Base-by-base conservation (phyloP, 805 yeast genomes). In the Jamesozyma gamospora region DNA sequence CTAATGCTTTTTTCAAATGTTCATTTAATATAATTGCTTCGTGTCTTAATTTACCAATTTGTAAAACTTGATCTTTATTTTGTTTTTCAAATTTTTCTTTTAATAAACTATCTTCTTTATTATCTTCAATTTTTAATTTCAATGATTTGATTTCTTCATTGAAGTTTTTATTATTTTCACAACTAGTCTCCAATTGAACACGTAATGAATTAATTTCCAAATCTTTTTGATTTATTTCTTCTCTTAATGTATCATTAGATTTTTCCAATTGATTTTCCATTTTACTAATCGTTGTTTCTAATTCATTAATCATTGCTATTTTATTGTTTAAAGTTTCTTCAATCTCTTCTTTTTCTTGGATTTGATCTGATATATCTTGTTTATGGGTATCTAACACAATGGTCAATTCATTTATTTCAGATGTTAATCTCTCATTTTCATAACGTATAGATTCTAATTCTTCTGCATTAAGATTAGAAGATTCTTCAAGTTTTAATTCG, bases 1-100 rank as follows among this genome's bases (percentile, higher is more conserved):
- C 76, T 45, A 90, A 64, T 1, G 97, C 94, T 53, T 92, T 90
- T n/a, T 95, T 87, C 40, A 92, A 65, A 63, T 92, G 97, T 56
- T 92, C 98, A 58, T 92, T 92, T 42, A 90, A 65, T 19, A 85
- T 84, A 9, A 92, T 90, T 2, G 94, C 90, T 59, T 92, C 98
- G 58, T 90, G 97, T 39, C 96, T 75, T 36, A 92, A 70, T 56
- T 90, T 92, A 1, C 97, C 97, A 37, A 92, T 76, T 37, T 79
- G 72, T 27, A 88, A 64, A 42, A 79, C 85, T 60, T 85, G 87
- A 44, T 71, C 87, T 65, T 67, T 77, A 34, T 71, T 66, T 55
- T 70, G 87, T 39, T 58, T 64, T 53, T 71, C 82, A 37, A 69
- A 66, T 51, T 65, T 67, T 1, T 51, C 42, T 43, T 41, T 56